These are phyloP conservation scores for Hippophae tibetana DNA, from an alignment of 306 rosid species.

Conservation along the genomic window DNA sequence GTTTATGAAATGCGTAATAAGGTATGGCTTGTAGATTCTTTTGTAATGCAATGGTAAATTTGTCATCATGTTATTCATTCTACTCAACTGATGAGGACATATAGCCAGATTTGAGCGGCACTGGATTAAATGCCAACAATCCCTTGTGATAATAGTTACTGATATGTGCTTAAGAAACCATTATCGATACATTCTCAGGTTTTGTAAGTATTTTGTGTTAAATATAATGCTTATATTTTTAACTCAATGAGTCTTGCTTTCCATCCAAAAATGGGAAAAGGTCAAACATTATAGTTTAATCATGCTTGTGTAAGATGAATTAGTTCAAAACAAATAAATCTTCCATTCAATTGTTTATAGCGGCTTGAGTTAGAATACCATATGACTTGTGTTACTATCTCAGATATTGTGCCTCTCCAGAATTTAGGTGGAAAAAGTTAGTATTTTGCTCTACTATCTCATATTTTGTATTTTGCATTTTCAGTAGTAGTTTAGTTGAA, in stretches of 20 bases:
- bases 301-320: too few species aligned
- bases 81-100: constrained; percentile 8
- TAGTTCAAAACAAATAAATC: too few species aligned
- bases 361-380: too few species aligned
- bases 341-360: too few species aligned
- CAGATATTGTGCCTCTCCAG: background rate
- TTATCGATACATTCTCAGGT: background rate
- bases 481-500: background rate
- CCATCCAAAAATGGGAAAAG: too few species aligned
- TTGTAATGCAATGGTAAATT: constrained; percentile 7
- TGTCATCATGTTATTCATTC: constrained; percentile 6
- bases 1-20: constrained; percentile 91
- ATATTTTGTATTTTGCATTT: constrained; percentile 7
- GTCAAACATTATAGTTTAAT: too few species aligned
- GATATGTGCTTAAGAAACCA: background rate
- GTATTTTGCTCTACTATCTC: background rate
- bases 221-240: background rate
- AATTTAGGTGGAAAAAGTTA: background rate
- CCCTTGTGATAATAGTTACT: background rate
- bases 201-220: background rate
- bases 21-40: constrained; percentile 38
- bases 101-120: background rate
- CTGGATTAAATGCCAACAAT: background rate
- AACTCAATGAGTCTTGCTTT: background rate
- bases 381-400: too few species aligned